These are phyloP conservation scores for Beverwykella pulmonaria DNA, from an alignment of 495 filamentous ascomycete species.

Conservation along the genomic window DNA sequence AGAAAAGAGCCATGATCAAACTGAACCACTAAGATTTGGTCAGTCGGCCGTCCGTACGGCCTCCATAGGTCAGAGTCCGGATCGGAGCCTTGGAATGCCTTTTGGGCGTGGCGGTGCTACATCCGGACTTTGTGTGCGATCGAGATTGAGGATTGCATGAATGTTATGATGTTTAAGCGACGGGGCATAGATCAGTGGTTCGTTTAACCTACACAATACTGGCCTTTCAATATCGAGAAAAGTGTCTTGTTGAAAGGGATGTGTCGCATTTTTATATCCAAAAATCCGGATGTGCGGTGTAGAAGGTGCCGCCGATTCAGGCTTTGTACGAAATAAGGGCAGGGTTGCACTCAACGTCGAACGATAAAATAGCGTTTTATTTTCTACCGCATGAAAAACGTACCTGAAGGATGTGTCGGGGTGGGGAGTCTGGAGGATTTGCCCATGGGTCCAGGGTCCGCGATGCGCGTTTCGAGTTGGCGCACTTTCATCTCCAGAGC, in stretches of 20 bases:
- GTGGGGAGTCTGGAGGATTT: background rate
- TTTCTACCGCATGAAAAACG: too few species aligned
- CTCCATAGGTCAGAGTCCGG: background rate
- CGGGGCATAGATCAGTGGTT: background rate
- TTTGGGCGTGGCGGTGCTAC: background rate
- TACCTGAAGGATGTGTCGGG: too few species aligned
- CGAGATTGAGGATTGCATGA: background rate
- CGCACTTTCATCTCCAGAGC: background rate
- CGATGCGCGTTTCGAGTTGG: slow-evolving; percentile 6
- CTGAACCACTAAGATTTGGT: background rate
- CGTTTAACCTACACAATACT: background rate
- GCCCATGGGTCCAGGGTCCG: background rate
- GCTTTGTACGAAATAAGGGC: background rate
- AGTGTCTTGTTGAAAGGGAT: background rate
- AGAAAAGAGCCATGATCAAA: background rate
- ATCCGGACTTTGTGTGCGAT: background rate
- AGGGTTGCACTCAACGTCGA: background rate
- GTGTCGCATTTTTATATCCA: background rate
- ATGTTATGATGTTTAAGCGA: background rate
- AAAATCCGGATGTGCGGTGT: background rate
- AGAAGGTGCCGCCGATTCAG: background rate
- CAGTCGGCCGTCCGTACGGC: background rate
- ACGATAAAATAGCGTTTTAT: background rate
- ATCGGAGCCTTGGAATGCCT: background rate
- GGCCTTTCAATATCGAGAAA: background rate